These are phyloP conservation scores for Cucumis hystrix DNA, from an alignment of 306 rosid genomes.

Conservation along the genomic window DNA sequence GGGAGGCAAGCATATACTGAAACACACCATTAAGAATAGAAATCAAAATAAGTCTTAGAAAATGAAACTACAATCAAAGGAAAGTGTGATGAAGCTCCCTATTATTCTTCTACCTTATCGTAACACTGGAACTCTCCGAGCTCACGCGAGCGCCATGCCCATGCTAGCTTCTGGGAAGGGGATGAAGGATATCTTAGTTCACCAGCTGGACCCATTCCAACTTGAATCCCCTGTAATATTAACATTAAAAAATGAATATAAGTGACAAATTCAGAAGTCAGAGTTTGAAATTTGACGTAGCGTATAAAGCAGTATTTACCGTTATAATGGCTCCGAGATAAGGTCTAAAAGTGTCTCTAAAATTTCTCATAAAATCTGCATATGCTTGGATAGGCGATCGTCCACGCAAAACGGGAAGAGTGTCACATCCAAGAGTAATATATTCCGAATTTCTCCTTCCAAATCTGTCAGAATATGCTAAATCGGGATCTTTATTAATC, in stretches of 20 bases:
- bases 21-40: slow-evolving; percentile 7
- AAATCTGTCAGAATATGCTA: slow-evolving; percentile 63
- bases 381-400: slow-evolving; percentile 81
- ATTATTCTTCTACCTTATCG: slow-evolving; percentile 52
- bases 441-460: slow-evolving; percentile 70
- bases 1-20: slow-evolving; percentile 77
- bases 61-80: neutral
- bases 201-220: slow-evolving; percentile 94
- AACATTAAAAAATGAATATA: neutral
- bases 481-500: slow-evolving; percentile 58
- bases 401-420: slow-evolving; percentile 66
- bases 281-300: neutral
- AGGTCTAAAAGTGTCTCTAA: slow-evolving; percentile 55
- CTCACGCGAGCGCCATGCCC: slow-evolving; percentile 36
- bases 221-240: slow-evolving; percentile 58
- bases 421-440: slow-evolving; percentile 84
- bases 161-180: slow-evolving; percentile 30
- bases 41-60: neutral
- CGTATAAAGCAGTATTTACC: slow-evolving; percentile 30
- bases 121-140: slow-evolving; percentile 88
- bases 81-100: neutral
- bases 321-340: slow-evolving; percentile 55
- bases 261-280: neutral
- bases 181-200: slow-evolving; percentile 78
- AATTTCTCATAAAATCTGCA: slow-evolving; percentile 74